Conservation (phyloP, 768 basidiomycete species). For the Phlebiopsis flavidoalba region DNA sequence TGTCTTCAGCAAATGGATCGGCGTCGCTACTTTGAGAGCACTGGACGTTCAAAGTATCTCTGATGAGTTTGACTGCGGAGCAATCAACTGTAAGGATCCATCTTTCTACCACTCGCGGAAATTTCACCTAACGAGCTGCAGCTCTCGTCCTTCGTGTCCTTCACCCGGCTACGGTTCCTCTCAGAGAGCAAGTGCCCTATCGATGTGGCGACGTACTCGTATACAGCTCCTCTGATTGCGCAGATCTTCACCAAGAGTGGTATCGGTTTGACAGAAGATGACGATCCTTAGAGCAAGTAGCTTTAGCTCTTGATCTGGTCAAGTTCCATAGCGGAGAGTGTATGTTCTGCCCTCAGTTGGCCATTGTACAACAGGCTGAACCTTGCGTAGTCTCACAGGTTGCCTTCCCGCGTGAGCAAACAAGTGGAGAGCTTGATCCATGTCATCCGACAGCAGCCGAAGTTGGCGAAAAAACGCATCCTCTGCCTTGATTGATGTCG, state of each 20-base stretch:
- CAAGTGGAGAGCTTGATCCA: constrained; percentile 67
- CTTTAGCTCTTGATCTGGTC: constrained; percentile 64
- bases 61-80: constrained; percentile 67
- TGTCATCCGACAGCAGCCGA: constrained; percentile 72
- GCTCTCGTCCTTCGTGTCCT: constrained; percentile 81
- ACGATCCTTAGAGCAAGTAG: constrained; percentile 78
- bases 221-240: constrained; percentile 69
- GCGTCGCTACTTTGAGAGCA: constrained; percentile 78
- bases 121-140: constrained; percentile 22
- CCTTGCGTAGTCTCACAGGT: constrained; percentile 51
- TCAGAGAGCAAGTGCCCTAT: constrained; percentile 73
- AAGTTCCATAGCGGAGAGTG: constrained; percentile 72
- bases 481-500: constrained; percentile 73
- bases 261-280: constrained; percentile 56
- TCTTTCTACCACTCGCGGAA: background rate
- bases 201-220: constrained; percentile 82
- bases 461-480: constrained; percentile 80
- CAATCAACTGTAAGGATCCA: constrained; percentile 47
- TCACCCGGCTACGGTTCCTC: constrained; percentile 73
- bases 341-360: constrained; percentile 30
- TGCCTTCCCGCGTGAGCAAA: constrained; percentile 68
- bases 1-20: constrained; percentile 64
- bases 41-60: constrained; percentile 63
- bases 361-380: background rate
- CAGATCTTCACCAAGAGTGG: constrained; percentile 69